Base-by-base conservation (phyloP, 306 rosid genomes). In the Spatholobus suberectus region DNA sequence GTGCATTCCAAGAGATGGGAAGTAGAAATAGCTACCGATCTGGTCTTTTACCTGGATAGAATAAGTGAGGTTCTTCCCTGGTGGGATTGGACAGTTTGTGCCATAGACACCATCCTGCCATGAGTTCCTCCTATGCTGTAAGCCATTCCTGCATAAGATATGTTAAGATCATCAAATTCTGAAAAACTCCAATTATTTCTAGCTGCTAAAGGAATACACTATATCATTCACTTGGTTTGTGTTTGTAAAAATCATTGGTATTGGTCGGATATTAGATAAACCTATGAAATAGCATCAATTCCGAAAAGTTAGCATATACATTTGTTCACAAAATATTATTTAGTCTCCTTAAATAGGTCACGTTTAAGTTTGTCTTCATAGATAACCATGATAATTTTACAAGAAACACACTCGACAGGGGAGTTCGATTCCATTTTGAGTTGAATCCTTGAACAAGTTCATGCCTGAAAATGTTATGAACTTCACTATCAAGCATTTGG, bases 101-200 rank as follows among this genome's bases (percentile, higher is more conserved):
- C 90, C 90, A 23, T 2, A 40, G 0, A 88, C 78, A 75, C 90
- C 90, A 75, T 88, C 90, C 44, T 82, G 87, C 97, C 97, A 96
- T 66, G 99, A 96, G 85, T 93, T 96, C 80, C 97, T 91, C 80
- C 99, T 88, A 75, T 96, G 98, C 82, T 96, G 99, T 74, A 96
- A 23, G 0, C 99, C 99, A 83, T 90, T 87, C 99, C 99, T 96
- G 87, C 81, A 76, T 26, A 86, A 72, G 17, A 70, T 47, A 82
- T 29, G 47, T 13, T 32, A 46, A 65, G 9, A 79, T 43, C 70
- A 73, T 73, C 40, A 37, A 52, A 54, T 65, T 73, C 26, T 58
- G 23, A 78, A 15, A 71, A 62, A 35, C 15, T 8, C 5, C 26
- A 70, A 44, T 17, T 7, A 27, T 24, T 77, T 77, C 40, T 40